Conservation (phyloP, 208 protist species). For the Polymyxa betae region DNA sequence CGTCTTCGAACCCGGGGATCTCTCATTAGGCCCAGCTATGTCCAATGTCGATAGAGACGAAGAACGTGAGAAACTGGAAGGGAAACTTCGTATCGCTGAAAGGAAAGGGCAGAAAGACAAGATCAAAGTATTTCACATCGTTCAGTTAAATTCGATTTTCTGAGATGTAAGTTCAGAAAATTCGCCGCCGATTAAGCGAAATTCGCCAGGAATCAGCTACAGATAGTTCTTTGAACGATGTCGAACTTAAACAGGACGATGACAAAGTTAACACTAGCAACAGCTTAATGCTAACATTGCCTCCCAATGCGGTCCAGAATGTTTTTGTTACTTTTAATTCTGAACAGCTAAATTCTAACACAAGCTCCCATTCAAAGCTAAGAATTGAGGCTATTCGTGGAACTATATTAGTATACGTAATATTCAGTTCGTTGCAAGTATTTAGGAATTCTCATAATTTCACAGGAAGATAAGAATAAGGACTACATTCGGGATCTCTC, state of each 20-base stretch:
- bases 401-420: neutral
- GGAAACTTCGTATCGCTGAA: slow-evolving; percentile 40
- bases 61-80: slow-evolving; percentile 40
- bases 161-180: slow-evolving; percentile 40
- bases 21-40: slow-evolving; percentile 12
- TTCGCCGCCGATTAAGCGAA: neutral
- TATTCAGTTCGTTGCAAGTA: neutral
- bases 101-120: slow-evolving; percentile 34
- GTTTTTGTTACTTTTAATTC: slow-evolving; percentile 38
- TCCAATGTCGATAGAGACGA: slow-evolving; percentile 10
- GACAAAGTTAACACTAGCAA: neutral
- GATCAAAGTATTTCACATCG: slow-evolving; percentile 5
- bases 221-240: neutral
- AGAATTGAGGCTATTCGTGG: neutral
- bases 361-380: neutral
- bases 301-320: slow-evolving; percentile 26
- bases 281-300: slow-evolving; percentile 37
- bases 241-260: neutral
- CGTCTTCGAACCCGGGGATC: neutral
- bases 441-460: neutral
- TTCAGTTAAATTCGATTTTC: neutral
- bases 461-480: slow-evolving; percentile 44
- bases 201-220: neutral
- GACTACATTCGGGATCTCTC: slow-evolving; percentile 18
- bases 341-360: neutral